Evolutionary conservation across 169 alveolate species (phyloP), one percentile per base, ranked within the genome.

Genomic region (Miamiensis avidus): DNA sequence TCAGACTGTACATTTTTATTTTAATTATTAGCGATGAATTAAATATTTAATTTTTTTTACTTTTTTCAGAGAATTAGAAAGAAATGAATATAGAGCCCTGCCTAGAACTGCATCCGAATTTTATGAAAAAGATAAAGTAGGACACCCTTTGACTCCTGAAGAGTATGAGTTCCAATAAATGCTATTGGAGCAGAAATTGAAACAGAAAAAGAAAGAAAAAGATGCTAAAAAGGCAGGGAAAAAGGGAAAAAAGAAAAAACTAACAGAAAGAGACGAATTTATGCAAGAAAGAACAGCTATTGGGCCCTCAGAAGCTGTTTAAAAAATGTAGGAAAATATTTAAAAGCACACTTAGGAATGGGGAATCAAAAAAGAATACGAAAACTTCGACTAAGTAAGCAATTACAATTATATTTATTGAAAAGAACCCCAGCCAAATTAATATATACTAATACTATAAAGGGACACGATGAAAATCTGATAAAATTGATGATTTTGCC

Each of bases 101-200:
- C 96, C 96, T 20, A 83, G 78, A 29, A 90, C 85, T 29, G 87
- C 91, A 26, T 87, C 87, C 31, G 91, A 88, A 73, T 92, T 90
- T 78, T 89, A 92, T 81, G 85, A 89, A 15, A 85, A 91, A 76
- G 88, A 85, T 78, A 83, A 90, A 81, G 92, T 86, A 0, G 78
- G 82, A 64, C 28, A 81, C 25, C 96, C 96, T 30, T 90, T 93
- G 25, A 89, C 96, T 16, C 95, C 94, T n/a, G 95, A 91, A 89
- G 94, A 94, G 76, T 95, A 92, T 78, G 92, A 94, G 82, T 87
- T 85, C n/a, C 81, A 90, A 85, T 90, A 85, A 78, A 89, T 89
- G 29, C 75, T 86, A 29, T 88, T 88, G 31, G 94, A 94, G 75
- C 93, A 94, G 78, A 91, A 85, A 29, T 84, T 86, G 49, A 91